phyloP scores from a whole-genome alignment of 768 basidiomycete genomes.

The Termitomyces sp. region DNA sequence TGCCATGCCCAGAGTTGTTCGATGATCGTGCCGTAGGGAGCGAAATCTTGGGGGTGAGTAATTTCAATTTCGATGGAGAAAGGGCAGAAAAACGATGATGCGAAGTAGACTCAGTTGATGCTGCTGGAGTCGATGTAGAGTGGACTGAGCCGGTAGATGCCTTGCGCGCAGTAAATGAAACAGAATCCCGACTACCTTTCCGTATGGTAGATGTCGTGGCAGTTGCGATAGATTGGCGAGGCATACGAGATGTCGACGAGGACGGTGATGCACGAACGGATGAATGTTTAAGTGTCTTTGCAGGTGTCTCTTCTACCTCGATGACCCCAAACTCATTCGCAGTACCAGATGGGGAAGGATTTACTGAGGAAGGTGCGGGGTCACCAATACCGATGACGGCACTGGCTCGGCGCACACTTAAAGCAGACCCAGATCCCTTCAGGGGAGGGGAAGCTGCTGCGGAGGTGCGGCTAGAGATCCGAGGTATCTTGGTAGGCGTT shows the following conservation, averaged over 20 bases:
- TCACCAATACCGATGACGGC: constrained; percentile 56
- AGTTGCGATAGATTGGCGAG: constrained; percentile 59
- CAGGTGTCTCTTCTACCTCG: constrained; percentile 52
- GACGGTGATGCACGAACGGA: constrained; percentile 68
- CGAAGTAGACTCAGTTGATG: constrained; percentile 36
- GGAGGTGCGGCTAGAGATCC: constrained; percentile 83
- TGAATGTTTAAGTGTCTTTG: constrained; percentile 49
- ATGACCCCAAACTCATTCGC: constrained; percentile 82
- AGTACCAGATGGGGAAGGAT: constrained; percentile 57
- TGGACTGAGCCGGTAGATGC: constrained; percentile 80
- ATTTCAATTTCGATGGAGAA: constrained; percentile 81
- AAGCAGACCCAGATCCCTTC: constrained; percentile 46
- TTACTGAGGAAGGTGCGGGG: constrained; percentile 49
- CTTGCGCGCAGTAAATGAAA: constrained; percentile 78
- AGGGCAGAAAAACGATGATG: constrained; percentile 71
- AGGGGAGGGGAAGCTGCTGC: constrained; percentile 69
- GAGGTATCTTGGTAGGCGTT: constrained; percentile 90
- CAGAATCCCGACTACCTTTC: constrained; percentile 73
- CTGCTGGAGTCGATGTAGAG: constrained; percentile 55
- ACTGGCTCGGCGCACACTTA: constrained; percentile 64
- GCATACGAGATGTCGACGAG: constrained; percentile 53
- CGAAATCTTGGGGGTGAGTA: constrained; percentile 76
- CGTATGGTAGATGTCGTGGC: constrained; percentile 46
- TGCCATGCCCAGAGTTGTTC: constrained; percentile 40
- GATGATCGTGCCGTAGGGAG: constrained; percentile 55